Evolutionary conservation across 2,329 filamentous ascomycete species (phyloP), one percentile per base, ranked within the genome.

Genomic region (Claviceps fusiformis): DNA sequence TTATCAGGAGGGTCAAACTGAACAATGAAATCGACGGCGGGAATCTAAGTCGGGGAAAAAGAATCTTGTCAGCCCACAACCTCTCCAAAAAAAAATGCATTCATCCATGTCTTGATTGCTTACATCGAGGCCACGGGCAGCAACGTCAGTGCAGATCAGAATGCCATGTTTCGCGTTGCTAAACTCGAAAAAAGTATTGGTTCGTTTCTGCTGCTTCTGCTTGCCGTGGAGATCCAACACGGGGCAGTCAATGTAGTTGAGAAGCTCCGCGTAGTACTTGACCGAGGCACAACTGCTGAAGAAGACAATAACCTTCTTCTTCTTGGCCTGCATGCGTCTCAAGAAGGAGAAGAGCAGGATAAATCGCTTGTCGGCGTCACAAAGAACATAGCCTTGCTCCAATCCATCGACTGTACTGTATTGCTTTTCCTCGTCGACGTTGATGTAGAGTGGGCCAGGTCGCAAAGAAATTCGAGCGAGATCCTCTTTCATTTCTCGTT

Each of bases 151-250:
- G 73, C 91, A 96, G 62, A 98, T 93, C 54, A 98, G 72, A 0
- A 88, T 95, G 29, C 92, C 93, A 61, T 87, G 82, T 61, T 83
- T 84, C 19, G 91, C 77, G 59, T 80, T 80, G 69, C 75, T 78
- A 69, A 98, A 98, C 69, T 97, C 92, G 70, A 97, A 98, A 70
- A 98, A 98, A 0, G 90, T 95, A 67, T 95, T 95, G 29, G 93
- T 98, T n/a, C 93, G 87, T 71, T 95, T 95, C 72, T 96, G 90
- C 72, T 98, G 93, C 73, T 98, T 98, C 73, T 95, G 89, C 73
- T 98, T 96, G 62, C 90, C 93, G 70, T 95, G 89, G 8, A 95
- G 77, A 62, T 89, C 86, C 47, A 95, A 78, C 3, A 95, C 88
- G 5, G 87, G 90, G 45, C 96, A 79, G 70, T 97, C 93, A 64